These are phyloP conservation scores for Alternaria brassicae DNA, from an alignment of 2,329 filamentous ascomycete species.

Conservation along the genomic window DNA sequence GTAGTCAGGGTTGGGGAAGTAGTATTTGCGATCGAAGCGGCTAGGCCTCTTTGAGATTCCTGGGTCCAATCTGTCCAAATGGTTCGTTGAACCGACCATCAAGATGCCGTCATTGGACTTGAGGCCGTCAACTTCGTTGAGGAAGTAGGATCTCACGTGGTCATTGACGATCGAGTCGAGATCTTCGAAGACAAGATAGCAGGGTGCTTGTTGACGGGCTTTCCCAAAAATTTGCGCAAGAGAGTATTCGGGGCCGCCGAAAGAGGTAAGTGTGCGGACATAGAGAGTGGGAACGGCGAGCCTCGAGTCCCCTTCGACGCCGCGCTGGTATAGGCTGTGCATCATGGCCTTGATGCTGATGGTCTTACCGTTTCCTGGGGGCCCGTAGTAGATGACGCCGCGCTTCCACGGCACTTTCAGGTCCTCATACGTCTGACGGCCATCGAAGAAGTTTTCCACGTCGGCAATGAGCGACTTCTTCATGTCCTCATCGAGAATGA, in stretches of 20 bases:
- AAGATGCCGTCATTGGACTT: slow-evolving; percentile 74
- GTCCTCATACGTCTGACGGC: slow-evolving; percentile 63
- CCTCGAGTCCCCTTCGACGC: slow-evolving; percentile 43
- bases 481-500: slow-evolving; percentile 70
- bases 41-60: slow-evolving; percentile 61
- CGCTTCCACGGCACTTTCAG: slow-evolving; percentile 75
- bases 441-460: slow-evolving; percentile 69
- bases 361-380: slow-evolving; percentile 71
- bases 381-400: slow-evolving; percentile 72
- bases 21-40: slow-evolving; percentile 58
- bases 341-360: slow-evolving; percentile 75
- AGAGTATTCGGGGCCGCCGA: slow-evolving; percentile 62
- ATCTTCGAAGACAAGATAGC: slow-evolving; percentile 75
- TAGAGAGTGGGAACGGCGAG: slow-evolving; percentile 61
- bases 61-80: slow-evolving; percentile 70
- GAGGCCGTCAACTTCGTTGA: slow-evolving; percentile 76
- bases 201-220: slow-evolving; percentile 69
- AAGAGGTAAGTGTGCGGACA: slow-evolving; percentile 60
- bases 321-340: slow-evolving; percentile 65
- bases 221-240: slow-evolving; percentile 52
- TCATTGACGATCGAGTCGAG: slow-evolving; percentile 71
- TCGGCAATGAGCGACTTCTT: slow-evolving; percentile 70
- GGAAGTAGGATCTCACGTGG: slow-evolving; percentile 69
- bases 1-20: slow-evolving; percentile 52
- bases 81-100: slow-evolving; percentile 71